Conservation (phyloP, 2,329 filamentous ascomycete genomes). For the Diaporthe sp. region DNA sequence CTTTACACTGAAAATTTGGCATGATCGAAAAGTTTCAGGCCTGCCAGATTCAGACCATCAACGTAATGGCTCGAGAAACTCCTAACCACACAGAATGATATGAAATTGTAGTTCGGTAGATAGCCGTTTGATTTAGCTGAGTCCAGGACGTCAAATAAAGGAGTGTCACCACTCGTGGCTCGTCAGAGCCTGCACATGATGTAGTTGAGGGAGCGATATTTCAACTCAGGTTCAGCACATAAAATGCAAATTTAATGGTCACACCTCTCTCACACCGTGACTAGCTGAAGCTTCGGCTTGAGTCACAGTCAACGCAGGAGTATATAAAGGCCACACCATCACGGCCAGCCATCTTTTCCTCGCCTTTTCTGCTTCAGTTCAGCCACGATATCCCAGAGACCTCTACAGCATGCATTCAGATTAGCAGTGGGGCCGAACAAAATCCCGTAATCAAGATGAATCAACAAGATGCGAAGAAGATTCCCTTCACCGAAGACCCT, state of each 20-base stretch:
- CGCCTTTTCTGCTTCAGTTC: neutral
- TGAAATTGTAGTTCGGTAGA: neutral
- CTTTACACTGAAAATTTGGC: accelerated
- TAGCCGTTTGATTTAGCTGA: neutral
- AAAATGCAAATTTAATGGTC: neutral
- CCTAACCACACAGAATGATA: neutral
- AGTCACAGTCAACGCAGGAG: neutral
- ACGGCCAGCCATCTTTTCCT: neutral
- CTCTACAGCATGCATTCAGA: neutral
- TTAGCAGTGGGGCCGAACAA: no score
- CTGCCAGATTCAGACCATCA: neutral
- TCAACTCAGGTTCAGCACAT: neutral
- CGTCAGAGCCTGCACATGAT: neutral
- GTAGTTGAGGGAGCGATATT: neutral
- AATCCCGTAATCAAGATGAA: neutral
- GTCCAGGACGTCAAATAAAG: no score
- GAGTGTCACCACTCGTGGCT: neutral
- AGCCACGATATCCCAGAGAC: neutral
- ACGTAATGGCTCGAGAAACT: neutral
- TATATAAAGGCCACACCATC: neutral
- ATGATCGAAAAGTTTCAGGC: no score
- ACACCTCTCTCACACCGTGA: neutral
- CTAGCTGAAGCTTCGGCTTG: neutral
- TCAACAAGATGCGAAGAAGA: neutral
- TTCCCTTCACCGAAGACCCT: constrained; percentile 1